A percentile compares a stretch with the other conserved stretches of the same genome.
phyloP scores from a whole-genome alignment of 306 rosid genomes.

The Citrullus colocynthis region DNA sequence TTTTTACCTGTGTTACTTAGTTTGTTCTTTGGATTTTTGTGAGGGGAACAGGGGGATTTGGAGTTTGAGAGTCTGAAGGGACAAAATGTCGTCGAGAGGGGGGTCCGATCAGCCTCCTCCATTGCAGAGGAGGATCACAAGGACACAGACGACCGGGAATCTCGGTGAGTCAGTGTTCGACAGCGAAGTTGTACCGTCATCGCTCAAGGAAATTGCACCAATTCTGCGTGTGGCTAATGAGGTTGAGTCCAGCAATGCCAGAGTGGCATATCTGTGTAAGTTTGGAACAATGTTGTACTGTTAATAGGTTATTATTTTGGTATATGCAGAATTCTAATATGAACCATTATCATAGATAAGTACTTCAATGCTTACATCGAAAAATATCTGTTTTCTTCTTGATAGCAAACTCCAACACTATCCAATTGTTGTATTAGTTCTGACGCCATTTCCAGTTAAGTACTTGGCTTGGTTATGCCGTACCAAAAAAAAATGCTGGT shows the following conservation, averaged over 20 bases:
- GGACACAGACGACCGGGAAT: constrained; percentile 92
- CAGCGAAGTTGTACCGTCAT: constrained; percentile 93
- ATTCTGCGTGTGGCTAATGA: constrained; percentile 98
- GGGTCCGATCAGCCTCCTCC: constrained; percentile 47
- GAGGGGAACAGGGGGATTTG: not conserved
- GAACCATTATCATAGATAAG: not conserved
- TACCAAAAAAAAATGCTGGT: not conserved
- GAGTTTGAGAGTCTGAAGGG: constrained; percentile 2
- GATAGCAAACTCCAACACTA: not conserved
- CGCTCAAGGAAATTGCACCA: constrained; percentile 82
- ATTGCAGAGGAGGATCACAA: constrained; percentile 63
- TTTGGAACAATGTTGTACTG: not conserved
- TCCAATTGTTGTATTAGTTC: not conserved
- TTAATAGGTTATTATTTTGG: not conserved
- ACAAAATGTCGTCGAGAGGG: constrained; percentile 46
- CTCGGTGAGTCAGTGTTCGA: constrained; percentile 76
- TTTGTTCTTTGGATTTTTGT: not conserved
- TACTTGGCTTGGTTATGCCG: not conserved
- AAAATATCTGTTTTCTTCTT: not conserved
- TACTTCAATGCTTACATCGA: not conserved
- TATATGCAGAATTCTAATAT: not conserved
- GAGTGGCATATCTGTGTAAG: constrained; percentile 97
- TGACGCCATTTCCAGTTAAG: not conserved
- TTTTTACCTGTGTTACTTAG: not conserved
- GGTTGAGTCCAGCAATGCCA: constrained; percentile 79